Conservation (phyloP, 1,139 yeast species). For the Yamadazyma buinensis region DNA sequence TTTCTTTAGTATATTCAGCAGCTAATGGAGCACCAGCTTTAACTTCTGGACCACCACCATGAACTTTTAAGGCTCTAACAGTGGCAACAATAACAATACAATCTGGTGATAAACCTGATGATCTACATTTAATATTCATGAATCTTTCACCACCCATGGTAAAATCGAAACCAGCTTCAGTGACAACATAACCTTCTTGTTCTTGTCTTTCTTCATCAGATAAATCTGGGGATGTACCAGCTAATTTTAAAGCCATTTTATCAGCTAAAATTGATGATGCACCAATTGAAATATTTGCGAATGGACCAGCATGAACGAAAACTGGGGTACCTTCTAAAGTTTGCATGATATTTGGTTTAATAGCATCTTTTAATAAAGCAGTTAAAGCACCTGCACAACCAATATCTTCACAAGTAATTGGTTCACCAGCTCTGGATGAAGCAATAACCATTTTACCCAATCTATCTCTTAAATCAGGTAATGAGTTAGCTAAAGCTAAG, state of each 20-base stretch:
- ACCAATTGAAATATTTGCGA: constrained; percentile 96
- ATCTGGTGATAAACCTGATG: constrained; percentile 88
- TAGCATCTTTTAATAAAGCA: constrained; percentile 93
- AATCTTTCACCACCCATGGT: constrained; percentile 99
- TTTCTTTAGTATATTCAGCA: constrained; percentile 79
- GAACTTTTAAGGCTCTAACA: constrained; percentile 93
- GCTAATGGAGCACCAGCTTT: constrained; percentile 94
- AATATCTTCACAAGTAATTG: constrained; percentile 92
- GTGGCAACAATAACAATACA: constrained; percentile 95
- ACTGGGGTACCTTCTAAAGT: constrained; percentile 98
- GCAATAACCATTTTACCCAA: constrained; percentile 92
- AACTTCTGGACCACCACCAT: constrained; percentile 98
- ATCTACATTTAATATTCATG: constrained; percentile 92
- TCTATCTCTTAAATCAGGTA: constrained; percentile 85
- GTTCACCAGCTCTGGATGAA: constrained; percentile 74
- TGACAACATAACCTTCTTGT: constrained; percentile 86
- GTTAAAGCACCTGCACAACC: constrained; percentile 98
- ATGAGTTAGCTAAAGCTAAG: constrained; percentile 79
- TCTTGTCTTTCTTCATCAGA: constrained; percentile 49
- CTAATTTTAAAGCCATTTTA: constrained; percentile 88
- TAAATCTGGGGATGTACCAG: constrained; percentile 59
- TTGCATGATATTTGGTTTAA: constrained; percentile 97
- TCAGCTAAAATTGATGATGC: constrained; percentile 95
- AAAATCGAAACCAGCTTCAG: constrained; percentile 98
- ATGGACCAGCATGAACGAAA: constrained; percentile 97